Evolutionary conservation across 2,329 filamentous ascomycete species (phyloP).

Genomic region (Fusarium acutatum): DNA sequence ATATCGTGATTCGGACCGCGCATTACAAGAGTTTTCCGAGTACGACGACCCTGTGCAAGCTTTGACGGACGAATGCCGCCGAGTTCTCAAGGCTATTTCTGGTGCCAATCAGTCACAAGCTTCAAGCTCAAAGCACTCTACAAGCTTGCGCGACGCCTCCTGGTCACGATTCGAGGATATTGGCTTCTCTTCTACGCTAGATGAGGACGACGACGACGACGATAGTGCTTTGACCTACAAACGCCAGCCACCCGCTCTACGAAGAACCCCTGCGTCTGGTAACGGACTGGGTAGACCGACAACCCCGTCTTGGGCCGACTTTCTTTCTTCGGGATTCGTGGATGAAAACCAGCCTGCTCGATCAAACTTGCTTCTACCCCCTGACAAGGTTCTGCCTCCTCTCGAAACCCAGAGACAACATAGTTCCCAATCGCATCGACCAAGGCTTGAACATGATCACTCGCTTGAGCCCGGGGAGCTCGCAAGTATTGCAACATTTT

Average conservation of each 20-base stretch:
- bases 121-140: slow-evolving; percentile 75
- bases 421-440: slow-evolving; percentile 86
- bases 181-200: slow-evolving; percentile 81
- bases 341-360: slow-evolving; percentile 72
- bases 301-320: slow-evolving; percentile 98
- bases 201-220: slow-evolving; percentile 75
- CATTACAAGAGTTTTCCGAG: slow-evolving; percentile 85
- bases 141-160: slow-evolving; percentile 81
- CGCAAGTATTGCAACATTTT: slow-evolving; percentile 86
- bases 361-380: slow-evolving; percentile 80
- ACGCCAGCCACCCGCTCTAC: slow-evolving; percentile 59
- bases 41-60: slow-evolving; percentile 90
- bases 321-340: slow-evolving; percentile 90
- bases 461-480: slow-evolving; percentile 90
- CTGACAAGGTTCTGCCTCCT: slow-evolving; percentile 89
- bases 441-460: slow-evolving; percentile 72
- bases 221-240: slow-evolving; percentile 55
- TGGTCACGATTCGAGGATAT: slow-evolving; percentile 98
- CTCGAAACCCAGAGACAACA: slow-evolving; percentile 78
- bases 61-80: slow-evolving; percentile 90
- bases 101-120: slow-evolving; percentile 86
- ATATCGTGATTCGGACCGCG: slow-evolving; percentile 87
- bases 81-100: slow-evolving; percentile 89
- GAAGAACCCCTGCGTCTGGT: slow-evolving; percentile 73
- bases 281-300: slow-evolving; percentile 80